Conservation (phyloP, 345 rosid genomes). For the Heritiera fomes region DNA sequence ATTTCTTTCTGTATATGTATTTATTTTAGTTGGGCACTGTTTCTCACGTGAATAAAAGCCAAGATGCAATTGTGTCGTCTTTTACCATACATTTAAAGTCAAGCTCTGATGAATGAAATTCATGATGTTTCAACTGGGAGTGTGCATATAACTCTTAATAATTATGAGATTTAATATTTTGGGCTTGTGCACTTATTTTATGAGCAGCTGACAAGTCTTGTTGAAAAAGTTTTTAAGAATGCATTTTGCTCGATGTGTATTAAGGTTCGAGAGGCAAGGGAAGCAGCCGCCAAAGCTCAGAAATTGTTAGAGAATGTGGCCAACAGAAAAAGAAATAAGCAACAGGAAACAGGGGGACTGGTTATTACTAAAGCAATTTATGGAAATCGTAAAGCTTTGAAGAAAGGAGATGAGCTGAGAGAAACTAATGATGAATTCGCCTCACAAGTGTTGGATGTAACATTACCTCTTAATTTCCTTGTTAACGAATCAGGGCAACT, state of each 20-base stretch:
- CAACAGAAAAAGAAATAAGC: conserved; percentile 71
- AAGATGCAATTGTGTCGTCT: neutral
- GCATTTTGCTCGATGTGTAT: conserved; percentile 9
- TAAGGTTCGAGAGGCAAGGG: conserved; percentile 77
- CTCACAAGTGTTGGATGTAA: conserved; percentile 71
- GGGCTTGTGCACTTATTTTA: neutral
- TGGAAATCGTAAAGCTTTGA: conserved; percentile 64
- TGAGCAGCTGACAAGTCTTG: neutral
- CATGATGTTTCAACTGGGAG: neutral
- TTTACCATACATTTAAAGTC: neutral
- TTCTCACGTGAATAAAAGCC: neutral
- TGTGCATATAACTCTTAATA: neutral
- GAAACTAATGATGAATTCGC: conserved; percentile 38
- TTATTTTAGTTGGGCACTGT: neutral
- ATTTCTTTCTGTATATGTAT: neutral
- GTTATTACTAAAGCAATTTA: conserved; percentile 74
- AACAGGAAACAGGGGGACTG: conserved; percentile 69
- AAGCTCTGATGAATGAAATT: neutral
- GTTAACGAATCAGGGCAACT: conserved; percentile 80
- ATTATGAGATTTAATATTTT: neutral
- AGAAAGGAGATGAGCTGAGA: conserved; percentile 43
- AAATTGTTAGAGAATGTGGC: conserved; percentile 75
- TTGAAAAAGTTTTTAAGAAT: conserved; percentile 9
- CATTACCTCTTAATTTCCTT: conserved; percentile 86
- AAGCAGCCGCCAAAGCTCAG: conserved; percentile 77